Evolutionary conservation across 2,329 filamentous ascomycete species (phyloP).

Genomic region (Ploettnerulaceae sp.): DNA sequence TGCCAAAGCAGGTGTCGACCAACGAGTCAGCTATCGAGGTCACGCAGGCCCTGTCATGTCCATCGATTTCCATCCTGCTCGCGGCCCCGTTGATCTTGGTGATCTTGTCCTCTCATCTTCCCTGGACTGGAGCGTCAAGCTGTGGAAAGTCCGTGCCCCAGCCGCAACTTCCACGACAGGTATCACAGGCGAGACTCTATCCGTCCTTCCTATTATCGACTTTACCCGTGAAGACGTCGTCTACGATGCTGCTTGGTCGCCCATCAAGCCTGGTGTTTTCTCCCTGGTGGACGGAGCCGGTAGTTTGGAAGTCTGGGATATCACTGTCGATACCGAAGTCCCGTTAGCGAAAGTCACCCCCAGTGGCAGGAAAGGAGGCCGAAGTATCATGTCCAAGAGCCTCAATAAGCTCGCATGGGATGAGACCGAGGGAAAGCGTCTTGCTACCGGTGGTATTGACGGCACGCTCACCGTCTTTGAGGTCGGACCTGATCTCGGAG

Average conservation of each 20-base stretch:
- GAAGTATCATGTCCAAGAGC: slow-evolving; percentile 73
- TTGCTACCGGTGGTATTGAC: slow-evolving; percentile 89
- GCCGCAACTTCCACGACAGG: slow-evolving; percentile 60
- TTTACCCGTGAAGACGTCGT: slow-evolving; percentile 94
- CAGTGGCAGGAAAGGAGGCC: slow-evolving; percentile 57
- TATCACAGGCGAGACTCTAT: slow-evolving; percentile 42
- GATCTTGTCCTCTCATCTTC: slow-evolving; percentile 90
- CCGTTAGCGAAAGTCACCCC: slow-evolving; percentile 78
- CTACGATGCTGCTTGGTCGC: slow-evolving; percentile 94
- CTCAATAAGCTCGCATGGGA: slow-evolving; percentile 96
- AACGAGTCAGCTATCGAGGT: slow-evolving; percentile 79
- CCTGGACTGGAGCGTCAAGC: slow-evolving; percentile 93
- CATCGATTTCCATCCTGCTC: slow-evolving; percentile 88
- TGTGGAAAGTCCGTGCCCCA: slow-evolving; percentile 89
- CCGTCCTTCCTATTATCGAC: slow-evolving; percentile 73
- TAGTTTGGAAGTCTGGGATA: slow-evolving; percentile 90
- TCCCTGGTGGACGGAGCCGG: slow-evolving; percentile 91
- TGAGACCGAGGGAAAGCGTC: slow-evolving; percentile 74
- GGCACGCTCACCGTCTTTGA: slow-evolving; percentile 90
- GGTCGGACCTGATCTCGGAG: slow-evolving; percentile 75
- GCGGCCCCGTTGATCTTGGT: slow-evolving; percentile 87
- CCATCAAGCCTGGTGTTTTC: slow-evolving; percentile 89
- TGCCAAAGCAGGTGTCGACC: slow-evolving; percentile 92
- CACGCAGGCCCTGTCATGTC: slow-evolving; percentile 95
- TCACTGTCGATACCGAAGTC: slow-evolving; percentile 88